Evolutionary conservation across 2,329 filamentous ascomycete species (phyloP).

Genomic region (Botrytis cinerea): DNA sequence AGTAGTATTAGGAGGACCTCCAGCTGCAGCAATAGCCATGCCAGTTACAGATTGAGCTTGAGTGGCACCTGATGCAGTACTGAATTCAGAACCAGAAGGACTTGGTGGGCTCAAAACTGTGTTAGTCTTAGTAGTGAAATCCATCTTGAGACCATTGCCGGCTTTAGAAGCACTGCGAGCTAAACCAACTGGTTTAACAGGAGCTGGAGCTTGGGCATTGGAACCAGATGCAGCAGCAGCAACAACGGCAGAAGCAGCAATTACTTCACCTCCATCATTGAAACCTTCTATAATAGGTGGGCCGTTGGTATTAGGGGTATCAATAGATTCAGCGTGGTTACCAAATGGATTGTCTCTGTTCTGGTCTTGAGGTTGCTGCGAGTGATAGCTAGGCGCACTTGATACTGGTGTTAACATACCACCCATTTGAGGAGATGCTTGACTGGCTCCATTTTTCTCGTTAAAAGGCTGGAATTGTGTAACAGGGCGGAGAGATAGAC

Average conservation of each 20-base stretch:
- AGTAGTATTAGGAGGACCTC: slow-evolving; percentile 59
- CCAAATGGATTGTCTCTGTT: slow-evolving; percentile 72
- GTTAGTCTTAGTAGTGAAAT: slow-evolving; percentile 52
- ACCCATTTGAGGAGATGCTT: background rate
- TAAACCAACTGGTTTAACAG: slow-evolving; percentile 36
- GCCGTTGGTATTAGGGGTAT: slow-evolving; percentile 46
- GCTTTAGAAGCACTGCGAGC: slow-evolving; percentile 59
- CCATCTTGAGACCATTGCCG: slow-evolving; percentile 51
- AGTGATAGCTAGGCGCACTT: background rate
- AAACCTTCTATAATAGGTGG: slow-evolving; percentile 46
- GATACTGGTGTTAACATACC: slow-evolving; percentile 3
- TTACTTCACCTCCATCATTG: slow-evolving; percentile 45
- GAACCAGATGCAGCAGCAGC: slow-evolving; percentile 31
- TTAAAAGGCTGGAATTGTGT: slow-evolving; percentile 77
- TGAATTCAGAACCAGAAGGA: slow-evolving; percentile 65
- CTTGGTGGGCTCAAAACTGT: slow-evolving; percentile 51
- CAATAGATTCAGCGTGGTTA: slow-evolving; percentile 55
- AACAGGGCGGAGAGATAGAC: slow-evolving; percentile 78
- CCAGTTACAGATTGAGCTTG: slow-evolving; percentile 51
- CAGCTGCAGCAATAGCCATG: slow-evolving; percentile 62
- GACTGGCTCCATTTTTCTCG: slow-evolving; percentile 31
- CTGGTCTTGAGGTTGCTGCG: slow-evolving; percentile 43
- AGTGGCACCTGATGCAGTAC: slow-evolving; percentile 53
- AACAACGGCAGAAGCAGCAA: slow-evolving; percentile 36
- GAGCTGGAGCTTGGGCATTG: slow-evolving; percentile 22